Evolutionary conservation across 2,329 filamentous ascomycete genomes (phyloP), one percentile per base, ranked within the genome.

Genomic region (Botryosphaeria agaves): DNA sequence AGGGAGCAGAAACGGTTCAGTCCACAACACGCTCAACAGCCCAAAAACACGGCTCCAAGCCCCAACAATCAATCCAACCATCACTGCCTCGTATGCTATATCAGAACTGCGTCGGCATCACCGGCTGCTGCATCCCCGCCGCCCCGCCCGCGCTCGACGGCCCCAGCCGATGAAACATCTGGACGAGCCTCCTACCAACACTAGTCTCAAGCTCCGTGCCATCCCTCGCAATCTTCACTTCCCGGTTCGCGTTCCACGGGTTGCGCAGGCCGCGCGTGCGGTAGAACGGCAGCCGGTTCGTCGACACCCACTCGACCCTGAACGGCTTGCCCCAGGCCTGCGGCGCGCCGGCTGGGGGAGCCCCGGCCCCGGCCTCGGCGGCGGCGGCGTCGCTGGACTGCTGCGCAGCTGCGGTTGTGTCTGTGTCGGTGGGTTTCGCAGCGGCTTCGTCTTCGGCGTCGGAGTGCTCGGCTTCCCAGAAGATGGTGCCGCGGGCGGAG

Each of bases 141-240:
- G 16, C 16, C 7, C n/a, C n/a, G n/a, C 11, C 30, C 19, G 18
- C 23, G 20, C 14, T 33, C 18, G 32, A 26, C 29, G 43, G 41
- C n/a, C 40, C 30, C 24, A 45, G 39, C 12, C 65, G 58, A 42
- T 81, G 76, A 52, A 95, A 94, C 44, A 94, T 66, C 26, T 74
- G 72, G 37, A 91, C 63, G 32, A 95, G 58, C 42, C 72, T 72
- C 42, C 72, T 71, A 4, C 85, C 87, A 26, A 92, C 69, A 18
- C 64, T 69, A 17, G 85, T 80, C 52, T 95, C 87, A 31, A 95
- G 61, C 51, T 95, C 87, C 0, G 87, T 95, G 2, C 87, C 87
- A 44, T 95, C 87, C 43, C 87, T 69, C 15, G 87, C 87, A 47
- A 95, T 93, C 55, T 95, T 95, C 37, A 95, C 81, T 48, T 95